Base-by-base conservation (phyloP, 2,329 filamentous ascomycete species). In the Gnomoniopsis smithogilvyi region DNA sequence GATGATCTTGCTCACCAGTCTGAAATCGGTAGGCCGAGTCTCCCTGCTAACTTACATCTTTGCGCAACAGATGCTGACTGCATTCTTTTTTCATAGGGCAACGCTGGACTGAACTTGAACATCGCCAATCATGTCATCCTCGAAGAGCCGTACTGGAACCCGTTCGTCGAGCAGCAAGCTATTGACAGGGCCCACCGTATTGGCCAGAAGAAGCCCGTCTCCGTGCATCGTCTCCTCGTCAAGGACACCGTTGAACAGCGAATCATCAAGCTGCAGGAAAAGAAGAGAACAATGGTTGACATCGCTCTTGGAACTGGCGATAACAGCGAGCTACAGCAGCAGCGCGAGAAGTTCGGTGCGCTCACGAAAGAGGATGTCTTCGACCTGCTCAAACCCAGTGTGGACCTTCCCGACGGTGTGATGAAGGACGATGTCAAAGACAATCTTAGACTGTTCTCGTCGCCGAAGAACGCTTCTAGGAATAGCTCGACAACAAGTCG, bases 111-210 rank as follows among this genome's bases (percentile, higher is more conserved):
- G 49, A 96, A 96, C 67, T 80, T 96, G 19, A 89, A 88, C 41
- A 84, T 85, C 21, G 92, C 91, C 0, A 90, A 86, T 2, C 88
- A 91, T 64, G 90, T 96, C 64, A 90, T 96, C 70, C 88, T 96
- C 63, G 84, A 95, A 67, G 91, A 96, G 69, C 91, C 91, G 0
- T 95, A 94, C 74, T 96, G 91, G 90, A 96, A 96, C 64, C 92
- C 92, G 0, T 95, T 88, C 67, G 87, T 95, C 49, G 92, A 96
- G 72, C 90, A 92, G 72, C 92, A 96, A 73, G 92, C 92, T 6
- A 88, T 96, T 53, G 92, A 96, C 70, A 88, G 92, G 21, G 90
- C 91, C 6, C 88, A 96, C 72, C 88, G 92, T 14, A 92, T 96
- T 64, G 92, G 91, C 0, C 92, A 96, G 73, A 74, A 78, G 63